phyloP scores from a whole-genome alignment of 2,329 filamentous ascomycete species.

The Leptographium radiaticola region DNA sequence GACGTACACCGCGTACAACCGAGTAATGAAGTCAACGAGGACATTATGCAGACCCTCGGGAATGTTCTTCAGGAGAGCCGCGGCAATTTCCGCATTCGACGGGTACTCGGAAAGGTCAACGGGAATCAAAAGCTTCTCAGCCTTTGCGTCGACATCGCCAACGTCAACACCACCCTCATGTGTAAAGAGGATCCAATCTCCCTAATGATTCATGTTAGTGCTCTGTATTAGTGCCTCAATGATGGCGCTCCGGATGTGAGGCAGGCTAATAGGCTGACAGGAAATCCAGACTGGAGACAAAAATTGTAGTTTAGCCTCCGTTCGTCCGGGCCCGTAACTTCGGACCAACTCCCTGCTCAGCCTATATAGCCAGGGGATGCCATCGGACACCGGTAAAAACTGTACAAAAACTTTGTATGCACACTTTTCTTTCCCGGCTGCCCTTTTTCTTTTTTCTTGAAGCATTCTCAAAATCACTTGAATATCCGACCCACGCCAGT shows the following conservation, averaged over 20 bases:
- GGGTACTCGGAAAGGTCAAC: conserved; percentile 92
- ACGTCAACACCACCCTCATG: conserved; percentile 99
- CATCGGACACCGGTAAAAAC: neutral
- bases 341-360: conserved; percentile 1
- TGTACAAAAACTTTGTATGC: neutral
- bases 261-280: conserved; percentile 2
- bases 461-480: neutral
- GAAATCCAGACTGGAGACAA: conserved; percentile 12
- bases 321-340: conserved; percentile 22
- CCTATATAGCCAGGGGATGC: neutral
- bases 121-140: conserved; percentile 94
- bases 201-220: conserved; percentile 36
- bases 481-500: neutral
- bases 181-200: conserved; percentile 99
- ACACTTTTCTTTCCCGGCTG: neutral
- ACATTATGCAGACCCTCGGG: conserved; percentile 95
- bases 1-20: conserved; percentile 96
- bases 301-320: conserved; percentile 29
- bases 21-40: conserved; percentile 96
- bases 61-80: conserved; percentile 77
- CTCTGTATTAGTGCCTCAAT: neutral
- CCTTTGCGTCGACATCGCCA: conserved; percentile 96
- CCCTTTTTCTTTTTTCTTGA: neutral
- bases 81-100: conserved; percentile 87
- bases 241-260: neutral